A percentile compares a stretch with the other conserved stretches of the same genome.
phyloP scores from a whole-genome alignment of 1,139 yeast genomes.

The Geotrichum citri-aurantii region DNA sequence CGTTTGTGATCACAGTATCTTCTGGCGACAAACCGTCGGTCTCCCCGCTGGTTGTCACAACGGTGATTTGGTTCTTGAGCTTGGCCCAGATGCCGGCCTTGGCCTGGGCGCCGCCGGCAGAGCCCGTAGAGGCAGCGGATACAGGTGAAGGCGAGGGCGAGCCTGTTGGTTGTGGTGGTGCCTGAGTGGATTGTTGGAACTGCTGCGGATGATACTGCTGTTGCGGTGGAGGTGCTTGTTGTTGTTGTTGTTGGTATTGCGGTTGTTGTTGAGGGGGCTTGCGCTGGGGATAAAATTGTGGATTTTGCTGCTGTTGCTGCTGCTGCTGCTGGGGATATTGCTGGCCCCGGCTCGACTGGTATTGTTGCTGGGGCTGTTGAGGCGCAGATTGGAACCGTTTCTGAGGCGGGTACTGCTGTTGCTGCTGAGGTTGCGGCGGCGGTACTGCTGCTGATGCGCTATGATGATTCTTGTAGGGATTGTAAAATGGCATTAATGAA shows the following conservation, averaged over 20 bases:
- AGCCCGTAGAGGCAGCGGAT: too few relatives aligned
- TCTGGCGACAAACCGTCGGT: conserved; percentile 33
- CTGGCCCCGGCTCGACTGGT: conserved; percentile 2
- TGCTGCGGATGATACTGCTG: conserved; percentile 2
- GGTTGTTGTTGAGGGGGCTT: neutral
- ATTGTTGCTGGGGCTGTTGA: neutral
- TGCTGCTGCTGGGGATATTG: neutral
- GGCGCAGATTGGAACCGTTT: neutral
- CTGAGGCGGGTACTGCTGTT: neutral
- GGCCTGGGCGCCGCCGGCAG: neutral
- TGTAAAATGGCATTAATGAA: neutral
- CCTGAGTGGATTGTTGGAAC: neutral
- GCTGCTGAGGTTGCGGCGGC: neutral
- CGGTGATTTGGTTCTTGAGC: conserved; percentile 25
- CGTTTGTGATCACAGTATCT: conserved; percentile 36
- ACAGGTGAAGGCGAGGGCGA: neutral
- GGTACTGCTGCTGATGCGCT: neutral
- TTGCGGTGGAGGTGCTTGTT: neutral
- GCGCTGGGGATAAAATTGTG: conserved; percentile 1
- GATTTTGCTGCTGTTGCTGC: conserved; percentile 2
- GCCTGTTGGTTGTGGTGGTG: neutral
- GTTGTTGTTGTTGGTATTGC: neutral
- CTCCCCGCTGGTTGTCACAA: conserved; percentile 26
- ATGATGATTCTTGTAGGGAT: neutral
- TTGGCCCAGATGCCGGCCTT: conserved; percentile 6